Evolutionary conservation across 2,329 filamentous ascomycete genomes (phyloP).

Genomic region (Xylaria sp.): DNA sequence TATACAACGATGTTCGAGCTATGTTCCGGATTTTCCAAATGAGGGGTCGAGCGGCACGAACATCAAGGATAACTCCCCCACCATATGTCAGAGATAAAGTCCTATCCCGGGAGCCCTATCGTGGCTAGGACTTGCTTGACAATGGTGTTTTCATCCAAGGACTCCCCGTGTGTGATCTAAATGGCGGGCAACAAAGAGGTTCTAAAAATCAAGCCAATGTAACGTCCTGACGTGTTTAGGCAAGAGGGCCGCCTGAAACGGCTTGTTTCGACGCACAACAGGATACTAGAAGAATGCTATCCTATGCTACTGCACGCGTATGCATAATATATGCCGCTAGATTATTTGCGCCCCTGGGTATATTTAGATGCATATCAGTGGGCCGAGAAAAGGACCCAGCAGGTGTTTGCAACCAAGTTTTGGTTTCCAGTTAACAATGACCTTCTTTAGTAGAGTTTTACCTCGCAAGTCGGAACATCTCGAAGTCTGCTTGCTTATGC

Average conservation of each 20-base stretch:
- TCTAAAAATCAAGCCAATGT: neutral
- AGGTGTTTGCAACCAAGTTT: neutral
- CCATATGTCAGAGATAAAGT: conserved; percentile 2
- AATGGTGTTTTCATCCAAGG: neutral
- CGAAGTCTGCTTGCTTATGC: neutral
- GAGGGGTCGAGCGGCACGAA: neutral
- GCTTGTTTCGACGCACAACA: neutral
- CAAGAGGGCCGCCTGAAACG: neutral
- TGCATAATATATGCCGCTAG: neutral
- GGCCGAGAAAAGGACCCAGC: neutral
- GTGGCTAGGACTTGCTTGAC: neutral
- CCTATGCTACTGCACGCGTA: too few relatives aligned
- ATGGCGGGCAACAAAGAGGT: neutral
- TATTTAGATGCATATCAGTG: neutral
- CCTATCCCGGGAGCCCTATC: neutral
- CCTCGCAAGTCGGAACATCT: conserved; percentile 1
- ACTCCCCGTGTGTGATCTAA: neutral
- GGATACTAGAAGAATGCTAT: neutral
- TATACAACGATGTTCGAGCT: neutral
- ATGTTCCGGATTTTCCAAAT: neutral
- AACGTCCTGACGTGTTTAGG: neutral
- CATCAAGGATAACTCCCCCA: neutral
- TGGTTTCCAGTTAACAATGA: neutral
- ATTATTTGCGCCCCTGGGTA: neutral
- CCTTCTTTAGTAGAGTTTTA: neutral